Base-by-base conservation (phyloP, 1,284 basidiomycete genomes). In the Microbotryum intermedium region DNA sequence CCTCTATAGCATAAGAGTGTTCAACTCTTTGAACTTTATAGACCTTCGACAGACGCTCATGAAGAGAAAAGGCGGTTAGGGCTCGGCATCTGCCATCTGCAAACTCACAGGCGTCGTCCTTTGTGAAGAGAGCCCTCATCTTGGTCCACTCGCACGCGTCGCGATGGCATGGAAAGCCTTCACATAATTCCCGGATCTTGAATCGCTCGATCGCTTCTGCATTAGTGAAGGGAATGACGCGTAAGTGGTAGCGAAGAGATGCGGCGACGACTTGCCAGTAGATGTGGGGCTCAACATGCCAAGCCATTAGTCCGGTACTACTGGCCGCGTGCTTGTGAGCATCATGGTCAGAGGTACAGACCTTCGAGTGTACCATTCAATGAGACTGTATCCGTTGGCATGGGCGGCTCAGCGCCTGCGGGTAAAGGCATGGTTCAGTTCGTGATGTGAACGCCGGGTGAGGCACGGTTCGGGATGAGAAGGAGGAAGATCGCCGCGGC, bases 111-210 rank as follows among this genome's bases (percentile, higher is more conserved):
- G 72, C 72, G 10, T 72, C 69, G 20, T 72, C 62, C 2, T 62
- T 61, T 6, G 70, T 69, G 28, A 73, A 73, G n/a, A 73, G 60
- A 6, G 69, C 66, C 21, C 65, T 25, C 60, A 72, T 66, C 61
- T 68, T 65, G 11, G 28, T 13, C 71, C 72, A 73, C 53, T 73
- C 72, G 59, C 71, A 72, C 2, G 69, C 62, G 53, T 73, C 72
- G 1, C 72, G 62, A 57, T 72, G 71, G 16, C 66, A 58, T 0
- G 70, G 69, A 58, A 70, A 73, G 11, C 72, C 72, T 49, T 72
- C 66, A 55, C 64, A 64, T 1, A 73, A 56, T 53, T 73, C 72
- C 4, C 64, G 55, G 49, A 72, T 63, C 48, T 64, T 62, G 55
- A 54, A 70, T 6, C 72, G 64, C 50, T 73, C 69, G 6, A 71